Evolutionary conservation across 139 green algal genomes (phyloP), one percentile per base, ranked within the genome.

Genomic region (Chlorella sp.): DNA sequence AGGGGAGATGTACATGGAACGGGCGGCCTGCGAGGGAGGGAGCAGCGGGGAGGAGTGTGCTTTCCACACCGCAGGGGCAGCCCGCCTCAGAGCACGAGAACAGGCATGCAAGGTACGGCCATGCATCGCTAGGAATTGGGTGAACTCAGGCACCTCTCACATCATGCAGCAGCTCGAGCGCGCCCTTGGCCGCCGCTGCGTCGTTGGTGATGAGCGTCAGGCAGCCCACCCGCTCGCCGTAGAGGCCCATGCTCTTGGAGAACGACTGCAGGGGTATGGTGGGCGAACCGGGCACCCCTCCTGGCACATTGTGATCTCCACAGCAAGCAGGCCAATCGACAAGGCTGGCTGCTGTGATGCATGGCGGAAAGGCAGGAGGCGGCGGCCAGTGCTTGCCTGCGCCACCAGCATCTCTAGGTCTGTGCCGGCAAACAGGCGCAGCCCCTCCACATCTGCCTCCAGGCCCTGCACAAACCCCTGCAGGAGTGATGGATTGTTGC

Each of bases 241-340:
- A 99, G 84, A 99, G 91, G 11, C 97, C 97, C 65, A 99, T 93
- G 94, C 98, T 99, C 92, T 99, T 99, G 87, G 92, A 95, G 91
- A 98, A 99, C 41, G 90, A 96, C 60, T 83, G 51, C 51, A 21
- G 12, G 51, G 44, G 44, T n/a, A n/a, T n/a, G n/a, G n/a, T n/a
- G n/a, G n/a, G n/a, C n/a, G n/a, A n/a, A n/a, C n/a, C n/a, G n/a
- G n/a, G n/a, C n/a, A n/a, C n/a, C n/a, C n/a, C n/a, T n/a, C n/a
- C n/a, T n/a, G n/a, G n/a, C n/a, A n/a, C n/a, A n/a, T n/a, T n/a
- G n/a, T n/a, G n/a, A n/a, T n/a, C n/a, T n/a, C n/a, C n/a, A n/a
- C n/a, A n/a, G n/a, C n/a, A n/a, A n/a, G n/a, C n/a, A n/a, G n/a
- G n/a, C n/a, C n/a, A n/a, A n/a, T n/a, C n/a, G n/a, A n/a, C n/a